phyloP scores from a whole-genome alignment of 148 eudicot genomes.

The Chenopodium suecicum region DNA sequence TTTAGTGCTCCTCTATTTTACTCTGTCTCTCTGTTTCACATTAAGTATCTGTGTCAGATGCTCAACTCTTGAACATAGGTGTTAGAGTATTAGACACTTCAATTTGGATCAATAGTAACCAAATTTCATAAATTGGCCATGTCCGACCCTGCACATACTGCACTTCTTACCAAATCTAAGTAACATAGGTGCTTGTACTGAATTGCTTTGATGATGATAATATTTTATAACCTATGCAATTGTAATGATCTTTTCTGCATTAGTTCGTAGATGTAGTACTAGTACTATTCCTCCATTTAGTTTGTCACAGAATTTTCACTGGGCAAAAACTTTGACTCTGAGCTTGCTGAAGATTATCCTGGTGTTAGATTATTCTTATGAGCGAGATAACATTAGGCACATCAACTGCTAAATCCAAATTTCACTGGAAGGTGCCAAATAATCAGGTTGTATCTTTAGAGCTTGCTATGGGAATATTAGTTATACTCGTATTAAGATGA shows the following conservation, averaged over 20 bases:
- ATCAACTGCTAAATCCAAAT: background rate
- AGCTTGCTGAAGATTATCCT: background rate
- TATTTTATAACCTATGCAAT: background rate
- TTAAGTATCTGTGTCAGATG: too few relatives aligned
- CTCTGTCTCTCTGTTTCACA: too few relatives aligned
- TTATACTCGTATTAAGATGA: too few relatives aligned
- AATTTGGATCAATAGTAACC: too few relatives aligned
- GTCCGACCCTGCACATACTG: too few relatives aligned
- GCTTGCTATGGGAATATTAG: background rate
- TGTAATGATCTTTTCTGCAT: background rate
- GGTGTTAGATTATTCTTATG: background rate
- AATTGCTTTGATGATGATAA: background rate
- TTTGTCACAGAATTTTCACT: background rate
- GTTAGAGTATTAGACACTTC: too few relatives aligned
- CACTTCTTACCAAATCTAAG: too few relatives aligned
- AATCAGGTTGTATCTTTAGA: background rate
- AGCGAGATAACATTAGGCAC: background rate
- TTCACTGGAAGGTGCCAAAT: background rate
- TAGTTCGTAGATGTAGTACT: background rate
- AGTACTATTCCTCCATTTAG: background rate
- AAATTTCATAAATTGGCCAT: too few relatives aligned
- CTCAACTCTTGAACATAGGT: too few relatives aligned
- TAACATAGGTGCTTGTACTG: background rate
- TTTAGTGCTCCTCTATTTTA: background rate
- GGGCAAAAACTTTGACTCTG: background rate